Evolutionary conservation across 2,329 filamentous ascomycete genomes (phyloP), one percentile per base, ranked within the genome.

Genomic region (Trichoderma cornu-damae): DNA sequence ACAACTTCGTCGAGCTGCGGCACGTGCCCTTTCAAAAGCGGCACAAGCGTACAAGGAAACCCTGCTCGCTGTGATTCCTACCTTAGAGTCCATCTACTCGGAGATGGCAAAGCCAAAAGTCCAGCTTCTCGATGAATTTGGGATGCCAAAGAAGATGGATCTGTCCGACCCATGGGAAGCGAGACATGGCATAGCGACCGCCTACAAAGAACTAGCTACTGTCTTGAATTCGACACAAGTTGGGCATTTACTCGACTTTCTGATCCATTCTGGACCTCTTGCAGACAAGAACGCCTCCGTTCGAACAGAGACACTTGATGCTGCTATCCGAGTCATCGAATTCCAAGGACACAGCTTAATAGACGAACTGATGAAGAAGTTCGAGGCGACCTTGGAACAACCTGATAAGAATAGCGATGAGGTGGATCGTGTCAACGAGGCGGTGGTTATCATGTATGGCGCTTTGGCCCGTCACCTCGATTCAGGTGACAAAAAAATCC

Each of bases 401-500:
- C 88, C 91, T 2, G 90, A 94, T 70, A 89, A 88, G 68, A 87
- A 85, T 58, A 91, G 87, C 0, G 85, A 92, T 63, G 84, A 87
- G 54, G 86, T 89, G 16, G 95, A 99, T 71, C 84, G 90, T 59
- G 88, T 97, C 61, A 96, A 96, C 65, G 94, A 99, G 73, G 94
- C 95, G 16, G 92, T 99, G 52, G 92, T 99, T 64, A 94, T 99
- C 65, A 87, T 99, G 70, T 99, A 99, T 66, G 94, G 94, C 69
- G 93, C 95, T 51, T 77, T 99, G 35, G 94, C 92, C 42, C 85
- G 89, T 51, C 94, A 99, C 76, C 76, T 99, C 59, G 84, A 88
- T 63, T 74, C 85, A 6, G 90, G 91, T n/a, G 94, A 99, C 70
- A 75, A 84, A 63, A 92, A 95, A 66, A 84, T 97, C 48, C 90